These are phyloP conservation scores for Myxozyma lipomycoides DNA, from an alignment of 805 yeast species.

Conservation along the genomic window DNA sequence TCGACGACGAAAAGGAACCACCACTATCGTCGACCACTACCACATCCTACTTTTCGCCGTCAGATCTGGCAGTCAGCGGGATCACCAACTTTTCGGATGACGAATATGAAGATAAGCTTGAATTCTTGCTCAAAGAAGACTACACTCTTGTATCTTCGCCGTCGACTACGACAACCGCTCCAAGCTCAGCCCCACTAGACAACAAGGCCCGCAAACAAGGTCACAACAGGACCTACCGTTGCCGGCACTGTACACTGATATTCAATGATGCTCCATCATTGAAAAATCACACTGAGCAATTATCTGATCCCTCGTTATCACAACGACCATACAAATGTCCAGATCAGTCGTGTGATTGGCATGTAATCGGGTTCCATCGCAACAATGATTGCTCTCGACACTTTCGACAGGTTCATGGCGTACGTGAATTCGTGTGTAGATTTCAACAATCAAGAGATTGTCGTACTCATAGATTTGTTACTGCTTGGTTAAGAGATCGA, in stretches of 20 bases:
- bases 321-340: constrained; percentile 25
- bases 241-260: constrained; percentile 19
- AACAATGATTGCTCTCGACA: constrained; percentile 26
- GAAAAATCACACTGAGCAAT: constrained; percentile 9
- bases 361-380: constrained; percentile 24
- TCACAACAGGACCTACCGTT: constrained; percentile 23
- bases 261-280: constrained; percentile 12
- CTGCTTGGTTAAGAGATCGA: constrained; percentile 24
- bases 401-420: constrained; percentile 25
- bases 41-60: too few relatives aligned
- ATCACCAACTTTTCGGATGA: background rate
- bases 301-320: constrained; percentile 11
- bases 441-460: constrained; percentile 22
- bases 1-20: too few relatives aligned
- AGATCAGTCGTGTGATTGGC: constrained; percentile 22
- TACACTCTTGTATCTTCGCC: background rate
- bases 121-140: too few relatives aligned
- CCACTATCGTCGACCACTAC: too few relatives aligned
- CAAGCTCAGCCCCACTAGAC: background rate
- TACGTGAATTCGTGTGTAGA: constrained; percentile 23
- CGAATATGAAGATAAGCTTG: background rate
- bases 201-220: constrained; percentile 7
- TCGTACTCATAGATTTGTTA: constrained; percentile 23
- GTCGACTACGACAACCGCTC: background rate
- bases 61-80: background rate